These are phyloP conservation scores for Lecanosticta acicola DNA, from an alignment of 2,329 filamentous ascomycete genomes.

Conservation along the genomic window DNA sequence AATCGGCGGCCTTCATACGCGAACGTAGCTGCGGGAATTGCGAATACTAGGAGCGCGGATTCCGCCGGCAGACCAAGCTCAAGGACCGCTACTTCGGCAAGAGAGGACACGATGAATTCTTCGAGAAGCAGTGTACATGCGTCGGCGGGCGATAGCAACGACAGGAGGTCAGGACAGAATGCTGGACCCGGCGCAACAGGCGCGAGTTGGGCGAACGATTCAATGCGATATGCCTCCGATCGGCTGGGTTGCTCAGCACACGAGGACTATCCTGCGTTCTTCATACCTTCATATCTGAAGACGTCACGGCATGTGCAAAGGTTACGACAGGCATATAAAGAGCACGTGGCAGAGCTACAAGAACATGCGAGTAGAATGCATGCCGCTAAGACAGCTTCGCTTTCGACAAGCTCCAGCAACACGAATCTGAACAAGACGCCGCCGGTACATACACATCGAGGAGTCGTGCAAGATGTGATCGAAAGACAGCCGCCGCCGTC, in stretches of 20 bases:
- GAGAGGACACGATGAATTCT: conserved; percentile 2
- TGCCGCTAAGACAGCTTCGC: conserved; percentile 27
- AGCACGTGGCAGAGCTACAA: conserved; percentile 41
- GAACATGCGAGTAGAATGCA: conserved; percentile 18
- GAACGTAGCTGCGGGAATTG: conserved; percentile 5
- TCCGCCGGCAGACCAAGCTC: neutral
- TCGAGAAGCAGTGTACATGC: conserved; percentile 3
- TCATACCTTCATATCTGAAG: conserved; percentile 77
- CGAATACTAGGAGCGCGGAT: neutral
- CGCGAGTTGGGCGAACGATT: conserved; percentile 13
- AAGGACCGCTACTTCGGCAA: conserved; percentile 1
- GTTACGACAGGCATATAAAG: conserved; percentile 54
- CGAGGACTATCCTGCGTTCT: conserved; percentile 49
- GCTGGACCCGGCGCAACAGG: conserved; percentile 9
- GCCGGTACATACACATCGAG: conserved; percentile 57
- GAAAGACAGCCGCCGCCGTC: conserved; percentile 55
- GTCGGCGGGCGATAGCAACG: conserved; percentile 4
- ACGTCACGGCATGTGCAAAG: conserved; percentile 72
- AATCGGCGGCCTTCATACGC: conserved; percentile 7
- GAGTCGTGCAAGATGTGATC: conserved; percentile 76
- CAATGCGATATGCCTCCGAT: conserved; percentile 16
- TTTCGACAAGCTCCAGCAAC: conserved; percentile 54
- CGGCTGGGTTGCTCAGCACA: conserved; percentile 16
- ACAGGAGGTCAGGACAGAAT: conserved; percentile 9
- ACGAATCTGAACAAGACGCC: conserved; percentile 56